Base-by-base conservation (phyloP, 331 rosid species). In the Malus hybrid region DNA sequence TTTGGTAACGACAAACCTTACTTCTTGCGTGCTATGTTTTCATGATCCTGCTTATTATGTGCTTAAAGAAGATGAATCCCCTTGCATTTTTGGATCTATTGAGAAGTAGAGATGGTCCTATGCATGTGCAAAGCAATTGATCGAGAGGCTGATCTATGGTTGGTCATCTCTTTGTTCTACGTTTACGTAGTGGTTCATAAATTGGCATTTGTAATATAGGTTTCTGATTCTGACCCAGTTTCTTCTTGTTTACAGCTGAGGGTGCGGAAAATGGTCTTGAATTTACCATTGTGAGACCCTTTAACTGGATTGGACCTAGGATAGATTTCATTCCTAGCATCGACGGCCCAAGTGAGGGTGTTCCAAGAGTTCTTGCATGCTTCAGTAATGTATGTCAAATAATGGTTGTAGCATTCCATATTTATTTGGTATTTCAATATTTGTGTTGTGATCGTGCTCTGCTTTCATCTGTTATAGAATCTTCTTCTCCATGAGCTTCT, bases 281-380 rank as follows among this genome's bases (percentile, higher is more conserved):
- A 71, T 91, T 93, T 78, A 86, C 98, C n/a, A 91, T 93, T 69
- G 98, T 93, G 64, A 83, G 98, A 60, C 97, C 98, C 56, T 93
- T 93, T 42, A 93, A 93, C 83, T 93, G 98, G 98, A 93, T 93
- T 55, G 98, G 98, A 62, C 96, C 98, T 70, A 65, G 97, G 68
- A 93, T 93, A 97, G 98, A 93, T 84, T 91, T 93, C 87, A 93
- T 93, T 76, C 98, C 98, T 19, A 97, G 98, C n/a, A 76, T 93
- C 67, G 97, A 93, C 36, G 98, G 98, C 55, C 98, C 98, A 71
- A 89, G 92, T 81, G 98, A 93, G 86, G 98, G 98, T 70, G 98
- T 93, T 84, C 98, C 98, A 3, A 83, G 97, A 67, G 98, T 93
- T 85, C 88, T 93, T 5, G 98, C 98, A 5, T 93, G 98, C 90